Evolutionary conservation across 768 basidiomycete species (phyloP).

Genomic region (Trametes coccinea): DNA sequence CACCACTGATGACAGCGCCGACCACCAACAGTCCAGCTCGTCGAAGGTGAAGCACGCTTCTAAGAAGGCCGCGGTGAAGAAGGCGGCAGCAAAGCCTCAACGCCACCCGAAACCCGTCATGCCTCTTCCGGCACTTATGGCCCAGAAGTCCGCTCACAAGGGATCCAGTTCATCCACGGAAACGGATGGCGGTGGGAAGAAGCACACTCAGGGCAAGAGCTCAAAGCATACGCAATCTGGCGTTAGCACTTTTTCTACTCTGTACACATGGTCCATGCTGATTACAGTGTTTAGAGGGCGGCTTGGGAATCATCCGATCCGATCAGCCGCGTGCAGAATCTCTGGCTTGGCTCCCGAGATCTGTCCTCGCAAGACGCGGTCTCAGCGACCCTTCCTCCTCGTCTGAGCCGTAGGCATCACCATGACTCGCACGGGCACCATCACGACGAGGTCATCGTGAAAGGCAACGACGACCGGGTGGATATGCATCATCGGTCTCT

Average conservation of each 20-base stretch:
- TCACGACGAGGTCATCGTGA: slow-evolving; percentile 26
- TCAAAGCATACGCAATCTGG: neutral
- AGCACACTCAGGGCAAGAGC: neutral
- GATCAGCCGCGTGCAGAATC: slow-evolving; percentile 17
- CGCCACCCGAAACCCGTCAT: slow-evolving; percentile 13
- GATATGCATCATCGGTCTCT: slow-evolving; percentile 21
- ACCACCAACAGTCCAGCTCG: neutral
- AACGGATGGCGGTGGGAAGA: neutral
- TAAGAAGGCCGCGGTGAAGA: neutral
- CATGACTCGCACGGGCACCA: slow-evolving; percentile 21
- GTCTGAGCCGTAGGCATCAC: slow-evolving; percentile 13
- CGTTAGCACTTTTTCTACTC: neutral
- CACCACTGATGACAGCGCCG: neutral
- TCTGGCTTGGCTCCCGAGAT: slow-evolving; percentile 23
- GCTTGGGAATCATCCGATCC: slow-evolving; percentile 23
- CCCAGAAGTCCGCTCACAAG: slow-evolving; percentile 4
- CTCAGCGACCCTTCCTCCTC: neutral
- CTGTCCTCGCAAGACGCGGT: neutral
- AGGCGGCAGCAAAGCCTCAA: neutral
- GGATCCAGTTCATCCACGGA: neutral
- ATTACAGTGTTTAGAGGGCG: slow-evolving; percentile 13
- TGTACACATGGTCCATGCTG: neutral
- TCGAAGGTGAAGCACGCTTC: neutral
- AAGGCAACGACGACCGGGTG: slow-evolving; percentile 33
- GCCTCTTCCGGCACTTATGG: slow-evolving; percentile 7